Evolutionary conservation across 2,329 filamentous ascomycete genomes (phyloP), one percentile per base, ranked within the genome.

Genomic region (Ascochyta rabiei): DNA sequence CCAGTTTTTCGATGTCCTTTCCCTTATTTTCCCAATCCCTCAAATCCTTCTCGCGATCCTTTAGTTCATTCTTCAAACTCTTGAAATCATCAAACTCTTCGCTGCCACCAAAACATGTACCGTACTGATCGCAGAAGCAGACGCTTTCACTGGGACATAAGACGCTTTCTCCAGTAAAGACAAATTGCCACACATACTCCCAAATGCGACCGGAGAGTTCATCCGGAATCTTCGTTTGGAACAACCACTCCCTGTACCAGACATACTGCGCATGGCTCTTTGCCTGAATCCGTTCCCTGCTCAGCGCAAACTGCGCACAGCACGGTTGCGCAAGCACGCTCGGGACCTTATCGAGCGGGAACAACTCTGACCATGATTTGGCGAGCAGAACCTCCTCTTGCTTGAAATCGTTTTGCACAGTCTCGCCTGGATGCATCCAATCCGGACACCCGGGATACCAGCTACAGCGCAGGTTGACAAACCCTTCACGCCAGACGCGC

Each of bases 61-160:
- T 60, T 48, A 78, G 72, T 45, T 78, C 66, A 24, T 73, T 76
- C 40, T 77, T 75, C n/a, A 81, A 57, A 34, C 79, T 76, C 23
- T 80, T 77, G 64, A 79, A 86, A 10, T 76, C 69, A 24, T 80
- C 72, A 46, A 80, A 85, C 46, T 77, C 70, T 4, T 78, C 71
- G 28, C 80, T 75, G 4, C 76, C 77, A 10, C 80, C 82, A 59
- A 87, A 87, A 64, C 86, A 88, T 9, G 84, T 72, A 1, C 86
- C 86, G 44, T 82, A 88, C 6, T 83, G 84, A 56, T 88, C 85
- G 66, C 86, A 88, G 57, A 86, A 85, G 72, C 86, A 88, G 0
- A 81, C 71, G 51, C 82, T 77, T 72, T 85, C 81, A 40, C 75
- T 72, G 0, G 81, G 81, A 61, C 82, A 84, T 47, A 78, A 75